Base-by-base conservation (phyloP, 129 eudicot species). In the Glebionis coronaria region DNA sequence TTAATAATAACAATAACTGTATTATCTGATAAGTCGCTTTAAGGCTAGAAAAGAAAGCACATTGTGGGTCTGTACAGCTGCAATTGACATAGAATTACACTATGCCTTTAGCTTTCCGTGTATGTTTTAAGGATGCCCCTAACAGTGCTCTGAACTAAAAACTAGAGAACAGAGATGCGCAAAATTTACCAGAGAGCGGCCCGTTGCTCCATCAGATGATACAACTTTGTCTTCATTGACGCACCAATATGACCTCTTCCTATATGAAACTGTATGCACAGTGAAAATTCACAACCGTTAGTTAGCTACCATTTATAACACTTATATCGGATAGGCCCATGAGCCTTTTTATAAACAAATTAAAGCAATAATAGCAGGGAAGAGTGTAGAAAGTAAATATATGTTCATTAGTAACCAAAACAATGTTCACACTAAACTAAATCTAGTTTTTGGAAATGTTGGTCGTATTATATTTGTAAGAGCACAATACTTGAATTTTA, bases 211-310 rank as follows among this genome's bases (percentile, higher is more conserved):
- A 93, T 16, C 12, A 89, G 82, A 56, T 82, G 72, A 70, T 89
- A 93, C 81, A 84, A 55, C 66, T 79, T 84, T 58, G 90, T 80
- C 72, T 79, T 84, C 95, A 93, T 84, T 44, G 99, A 80, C 58
- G 85, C 72, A 65, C 97, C 97, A 67, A 93, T 89, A 65, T 93
- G 99, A 71, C 99, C 97, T 90, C 99, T 86, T 81, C 99, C 99
- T 70, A 89, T 35, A 61, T 93, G 99, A 80, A 38, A 88, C 99
- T 93, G 83, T 61, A 20, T 63, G n/a, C 51, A 54, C 62, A 64
- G 72, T 73, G 27, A 65, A 18, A 65, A 18, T 1, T 31, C n/a
- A 57, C 51, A 50, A 31, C 58, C 15, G 40, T 19, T 49, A 38
- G 56, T 56, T 31, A 25, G 5, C 61, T 50, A 60, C 11, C 50